Evolutionary conservation across 2,329 filamentous ascomycete species (phyloP).

Genomic region (Alternaria triticimaculans): DNA sequence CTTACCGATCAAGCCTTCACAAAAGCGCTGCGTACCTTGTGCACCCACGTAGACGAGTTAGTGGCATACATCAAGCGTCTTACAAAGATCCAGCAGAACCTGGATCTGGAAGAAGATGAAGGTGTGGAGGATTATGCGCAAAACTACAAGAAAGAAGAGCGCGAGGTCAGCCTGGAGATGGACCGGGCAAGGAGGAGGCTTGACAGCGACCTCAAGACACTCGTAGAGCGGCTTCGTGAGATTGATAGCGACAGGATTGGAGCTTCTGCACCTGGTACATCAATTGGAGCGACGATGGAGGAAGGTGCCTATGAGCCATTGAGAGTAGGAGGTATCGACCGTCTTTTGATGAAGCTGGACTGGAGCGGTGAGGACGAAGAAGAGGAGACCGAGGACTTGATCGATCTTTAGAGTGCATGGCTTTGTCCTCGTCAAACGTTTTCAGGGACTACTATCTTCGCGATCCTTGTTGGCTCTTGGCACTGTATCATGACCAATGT

Average conservation of each 20-base stretch:
- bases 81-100: conserved; percentile 75
- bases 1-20: conserved; percentile 70
- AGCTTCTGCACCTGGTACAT: conserved; percentile 23
- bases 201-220: conserved; percentile 69
- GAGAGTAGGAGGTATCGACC: conserved; percentile 79
- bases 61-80: conserved; percentile 78
- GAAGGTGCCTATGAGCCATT: conserved; percentile 70
- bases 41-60: conserved; percentile 80
- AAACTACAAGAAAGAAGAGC: conserved; percentile 71
- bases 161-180: conserved; percentile 69
- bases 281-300: conserved; percentile 18
- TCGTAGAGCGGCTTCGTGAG: conserved; percentile 63
- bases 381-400: conserved; percentile 30
- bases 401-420: conserved; percentile 1
- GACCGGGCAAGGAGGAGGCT: conserved; percentile 68
- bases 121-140: conserved; percentile 69
- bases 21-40: conserved; percentile 68
- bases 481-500: background rate
- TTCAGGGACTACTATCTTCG: background rate
- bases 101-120: conserved; percentile 82
- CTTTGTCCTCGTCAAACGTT: background rate
- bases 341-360: conserved; percentile 90
- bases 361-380: conserved; percentile 53
- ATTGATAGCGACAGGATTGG: conserved; percentile 63
- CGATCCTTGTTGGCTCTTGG: background rate